Evolutionary conservation across 2,329 filamentous ascomycete genomes (phyloP).

Genomic region (Fusarium falciforme): DNA sequence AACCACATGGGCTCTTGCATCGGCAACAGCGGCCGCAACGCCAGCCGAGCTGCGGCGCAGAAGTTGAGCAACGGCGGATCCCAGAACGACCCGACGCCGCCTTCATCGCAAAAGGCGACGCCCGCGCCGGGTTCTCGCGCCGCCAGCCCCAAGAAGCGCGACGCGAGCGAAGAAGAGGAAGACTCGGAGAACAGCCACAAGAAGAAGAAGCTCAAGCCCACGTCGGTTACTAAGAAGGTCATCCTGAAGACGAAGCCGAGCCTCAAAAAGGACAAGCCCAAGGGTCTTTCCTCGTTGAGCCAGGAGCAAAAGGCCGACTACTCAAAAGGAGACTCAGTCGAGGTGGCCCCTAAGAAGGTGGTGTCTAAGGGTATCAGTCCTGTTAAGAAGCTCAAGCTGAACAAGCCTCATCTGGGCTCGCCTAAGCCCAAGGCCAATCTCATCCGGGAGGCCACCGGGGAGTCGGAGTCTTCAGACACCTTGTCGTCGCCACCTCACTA

Average conservation of each 20-base stretch:
- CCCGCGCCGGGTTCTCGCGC: slow-evolving; percentile 66
- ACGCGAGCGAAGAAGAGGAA: slow-evolving; percentile 66
- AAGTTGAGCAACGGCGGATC: slow-evolving; percentile 71
- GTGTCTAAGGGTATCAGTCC: slow-evolving; percentile 53
- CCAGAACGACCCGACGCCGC: slow-evolving; percentile 67
- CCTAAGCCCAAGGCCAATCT: slow-evolving; percentile 59
- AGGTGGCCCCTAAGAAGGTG: slow-evolving; percentile 52
- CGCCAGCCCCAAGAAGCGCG: slow-evolving; percentile 67
- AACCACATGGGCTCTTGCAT: slow-evolving; percentile 78
- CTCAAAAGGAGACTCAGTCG: slow-evolving; percentile 41
- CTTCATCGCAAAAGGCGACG: slow-evolving; percentile 72
- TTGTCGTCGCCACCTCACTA: slow-evolving; percentile 63
- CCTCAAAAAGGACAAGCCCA: slow-evolving; percentile 67
- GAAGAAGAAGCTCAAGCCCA: slow-evolving; percentile 69
- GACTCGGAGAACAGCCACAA: slow-evolving; percentile 63
- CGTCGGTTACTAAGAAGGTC: slow-evolving; percentile 62
- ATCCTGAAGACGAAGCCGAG: slow-evolving; percentile 64
- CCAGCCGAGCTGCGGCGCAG: slow-evolving; percentile 70
- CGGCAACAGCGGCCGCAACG: slow-evolving; percentile 72
- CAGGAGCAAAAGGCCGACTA: slow-evolving; percentile 59
- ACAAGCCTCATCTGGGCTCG: slow-evolving; percentile 60
- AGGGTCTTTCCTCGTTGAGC: slow-evolving; percentile 61
- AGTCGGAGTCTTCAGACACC: slow-evolving; percentile 68
- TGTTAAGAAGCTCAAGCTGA: slow-evolving; percentile 56
- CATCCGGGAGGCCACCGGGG: slow-evolving; percentile 61